phyloP scores from a whole-genome alignment of 345 rosid genomes.

The Acer campestre region DNA sequence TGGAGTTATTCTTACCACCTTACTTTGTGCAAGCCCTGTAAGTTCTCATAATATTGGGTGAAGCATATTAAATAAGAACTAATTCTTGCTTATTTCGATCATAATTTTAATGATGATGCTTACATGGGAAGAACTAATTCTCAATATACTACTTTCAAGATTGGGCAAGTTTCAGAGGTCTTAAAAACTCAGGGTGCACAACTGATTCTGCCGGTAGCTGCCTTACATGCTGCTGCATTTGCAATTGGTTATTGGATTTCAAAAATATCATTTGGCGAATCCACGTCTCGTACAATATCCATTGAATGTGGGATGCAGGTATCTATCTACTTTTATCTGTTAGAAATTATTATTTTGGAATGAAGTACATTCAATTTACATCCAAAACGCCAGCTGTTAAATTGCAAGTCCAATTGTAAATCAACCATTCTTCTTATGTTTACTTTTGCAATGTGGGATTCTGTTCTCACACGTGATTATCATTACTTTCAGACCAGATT shows the following conservation, averaged over 20 bases:
- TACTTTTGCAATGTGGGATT: neutral
- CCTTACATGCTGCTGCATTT: slow-evolving; percentile 82
- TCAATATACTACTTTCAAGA: slow-evolving; percentile 39
- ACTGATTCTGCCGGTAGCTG: slow-evolving; percentile 81
- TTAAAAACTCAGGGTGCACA: slow-evolving; percentile 92
- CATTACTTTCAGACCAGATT: neutral
- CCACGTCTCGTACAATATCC: slow-evolving; percentile 96
- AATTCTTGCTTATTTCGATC: slow-evolving; percentile 8
- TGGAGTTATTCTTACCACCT: slow-evolving; percentile 90
- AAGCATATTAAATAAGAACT: neutral
- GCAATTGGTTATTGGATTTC: slow-evolving; percentile 87
- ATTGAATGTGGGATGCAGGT: slow-evolving; percentile 99
- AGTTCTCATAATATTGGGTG: slow-evolving; percentile 33
- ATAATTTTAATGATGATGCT: slow-evolving; percentile 6
- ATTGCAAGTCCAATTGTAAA: neutral
- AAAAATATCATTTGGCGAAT: slow-evolving; percentile 84
- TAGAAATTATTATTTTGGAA: neutral
- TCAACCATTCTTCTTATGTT: neutral
- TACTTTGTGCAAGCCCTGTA: slow-evolving; percentile 97
- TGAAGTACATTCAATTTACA: neutral
- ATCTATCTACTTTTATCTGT: slow-evolving; percentile 7
- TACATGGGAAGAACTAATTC: slow-evolving; percentile 13
- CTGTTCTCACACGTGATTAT: neutral
- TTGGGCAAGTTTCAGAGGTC: slow-evolving; percentile 92
- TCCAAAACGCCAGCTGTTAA: neutral